A percentile compares a stretch with the other conserved stretches of the same genome.
Evolutionary conservation across 2,329 filamentous ascomycete genomes (phyloP).

Genomic region (Pyricularia sp.): DNA sequence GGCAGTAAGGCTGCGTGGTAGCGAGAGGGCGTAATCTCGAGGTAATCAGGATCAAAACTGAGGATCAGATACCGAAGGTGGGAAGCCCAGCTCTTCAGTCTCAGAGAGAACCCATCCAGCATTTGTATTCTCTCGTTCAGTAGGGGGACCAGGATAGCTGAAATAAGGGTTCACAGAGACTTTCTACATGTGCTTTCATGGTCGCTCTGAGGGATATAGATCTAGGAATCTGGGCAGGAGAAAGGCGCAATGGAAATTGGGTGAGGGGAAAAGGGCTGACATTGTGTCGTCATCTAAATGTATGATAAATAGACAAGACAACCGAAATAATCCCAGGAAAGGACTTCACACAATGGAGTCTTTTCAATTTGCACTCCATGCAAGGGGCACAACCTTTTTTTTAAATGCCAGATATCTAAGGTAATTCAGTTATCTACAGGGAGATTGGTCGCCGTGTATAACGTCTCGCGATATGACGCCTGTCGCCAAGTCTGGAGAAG

Average conservation of each 20-base stretch:
- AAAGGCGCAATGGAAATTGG: not conserved
- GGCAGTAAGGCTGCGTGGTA: conserved; percentile 83
- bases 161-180: not conserved
- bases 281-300: not conserved
- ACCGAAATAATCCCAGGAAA: not conserved
- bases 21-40: conserved; percentile 62
- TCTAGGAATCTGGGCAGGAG: not conserved
- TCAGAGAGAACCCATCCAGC: not conserved
- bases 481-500: not conserved
- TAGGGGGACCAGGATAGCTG: not conserved
- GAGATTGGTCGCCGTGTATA: not conserved
- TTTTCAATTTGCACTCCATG: not conserved
- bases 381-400: not conserved
- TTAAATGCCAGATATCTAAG: not conserved
- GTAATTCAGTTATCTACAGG: not conserved
- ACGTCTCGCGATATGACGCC: not conserved
- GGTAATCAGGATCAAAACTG: not conserved
- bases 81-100: not conserved
- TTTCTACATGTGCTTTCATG: not conserved
- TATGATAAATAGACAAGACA: not conserved
- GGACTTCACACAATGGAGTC: not conserved
- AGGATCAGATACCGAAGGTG: not conserved
- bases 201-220: not conserved
- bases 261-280: not conserved
- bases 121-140: not conserved